Percentiles rank a stretch among this genome's conserved stretches.
These are phyloP conservation scores for Setaria italica DNA, from an alignment of 202 grass and related monocot species.

Conservation along the genomic window DNA sequence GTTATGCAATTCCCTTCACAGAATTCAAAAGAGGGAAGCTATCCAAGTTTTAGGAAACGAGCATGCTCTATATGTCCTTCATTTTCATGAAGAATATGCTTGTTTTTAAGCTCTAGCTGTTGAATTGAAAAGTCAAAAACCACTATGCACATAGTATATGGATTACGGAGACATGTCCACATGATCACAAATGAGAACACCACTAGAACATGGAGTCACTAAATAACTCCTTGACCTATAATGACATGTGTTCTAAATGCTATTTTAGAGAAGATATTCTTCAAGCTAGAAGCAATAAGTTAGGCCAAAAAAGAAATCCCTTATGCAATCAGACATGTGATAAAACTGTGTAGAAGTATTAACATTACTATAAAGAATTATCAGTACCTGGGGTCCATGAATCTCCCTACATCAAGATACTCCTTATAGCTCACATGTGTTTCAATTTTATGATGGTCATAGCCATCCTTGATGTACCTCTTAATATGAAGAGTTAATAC, in stretches of 20 bases:
- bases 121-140: neutral
- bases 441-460: slow-evolving; percentile 50
- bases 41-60: neutral
- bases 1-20: neutral
- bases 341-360: neutral
- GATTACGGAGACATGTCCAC: neutral
- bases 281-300: neutral
- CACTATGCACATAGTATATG: neutral
- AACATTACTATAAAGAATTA: neutral
- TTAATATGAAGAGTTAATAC: slow-evolving; percentile 73
- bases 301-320: neutral
- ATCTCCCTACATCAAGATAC: slow-evolving; percentile 30
- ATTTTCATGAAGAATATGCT: neutral
- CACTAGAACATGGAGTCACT: neutral
- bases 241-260: neutral
- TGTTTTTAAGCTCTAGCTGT: neutral
- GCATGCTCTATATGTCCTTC: neutral
- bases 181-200: neutral
- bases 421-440: slow-evolving; percentile 1
- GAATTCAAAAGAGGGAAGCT: neutral
- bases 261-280: neutral
- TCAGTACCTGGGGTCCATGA: slow-evolving; percentile 23
- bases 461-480: slow-evolving; percentile 40
- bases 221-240: neutral
- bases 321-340: neutral